Evolutionary conservation across 2,329 filamentous ascomycete genomes (phyloP).

Genomic region (Fusarium bulbicola): DNA sequence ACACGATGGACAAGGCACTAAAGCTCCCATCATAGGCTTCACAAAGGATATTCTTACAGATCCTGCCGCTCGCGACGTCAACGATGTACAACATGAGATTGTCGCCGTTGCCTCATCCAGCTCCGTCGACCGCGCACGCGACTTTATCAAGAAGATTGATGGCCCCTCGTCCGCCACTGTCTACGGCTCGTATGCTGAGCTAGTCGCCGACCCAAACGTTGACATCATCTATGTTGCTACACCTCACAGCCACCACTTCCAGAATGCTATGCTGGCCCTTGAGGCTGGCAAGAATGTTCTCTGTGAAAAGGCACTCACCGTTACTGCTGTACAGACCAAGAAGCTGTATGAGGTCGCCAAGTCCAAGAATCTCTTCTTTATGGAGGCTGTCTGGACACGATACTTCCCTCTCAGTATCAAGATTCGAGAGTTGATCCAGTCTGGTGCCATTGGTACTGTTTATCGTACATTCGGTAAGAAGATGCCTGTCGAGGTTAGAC

Average conservation of each 20-base stretch:
- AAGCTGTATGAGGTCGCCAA: constrained; percentile 76
- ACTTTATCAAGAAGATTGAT: constrained; percentile 77
- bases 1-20: background rate
- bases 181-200: constrained; percentile 84
- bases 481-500: background rate
- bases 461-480: constrained; percentile 64
- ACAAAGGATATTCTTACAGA: constrained; percentile 81
- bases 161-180: constrained; percentile 74
- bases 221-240: constrained; percentile 92
- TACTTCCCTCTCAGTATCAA: constrained; percentile 87
- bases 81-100: constrained; percentile 79
- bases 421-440: constrained; percentile 70
- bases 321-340: constrained; percentile 80
- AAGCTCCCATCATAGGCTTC: constrained; percentile 60
- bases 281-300: constrained; percentile 87
- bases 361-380: constrained; percentile 78
- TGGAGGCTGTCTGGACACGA: constrained; percentile 91
- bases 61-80: constrained; percentile 72
- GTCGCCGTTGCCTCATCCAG: constrained; percentile 83
- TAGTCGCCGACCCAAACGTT: constrained; percentile 80
- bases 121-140: constrained; percentile 72
- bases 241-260: constrained; percentile 92
- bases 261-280: constrained; percentile 86
- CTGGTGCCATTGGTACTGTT: constrained; percentile 66
- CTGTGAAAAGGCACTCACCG: constrained; percentile 90